Percentiles rank a stretch among this genome's conserved stretches.
Evolutionary conservation across 305 asterid genomes (phyloP).

Genomic region (Fraxinus platypoda): DNA sequence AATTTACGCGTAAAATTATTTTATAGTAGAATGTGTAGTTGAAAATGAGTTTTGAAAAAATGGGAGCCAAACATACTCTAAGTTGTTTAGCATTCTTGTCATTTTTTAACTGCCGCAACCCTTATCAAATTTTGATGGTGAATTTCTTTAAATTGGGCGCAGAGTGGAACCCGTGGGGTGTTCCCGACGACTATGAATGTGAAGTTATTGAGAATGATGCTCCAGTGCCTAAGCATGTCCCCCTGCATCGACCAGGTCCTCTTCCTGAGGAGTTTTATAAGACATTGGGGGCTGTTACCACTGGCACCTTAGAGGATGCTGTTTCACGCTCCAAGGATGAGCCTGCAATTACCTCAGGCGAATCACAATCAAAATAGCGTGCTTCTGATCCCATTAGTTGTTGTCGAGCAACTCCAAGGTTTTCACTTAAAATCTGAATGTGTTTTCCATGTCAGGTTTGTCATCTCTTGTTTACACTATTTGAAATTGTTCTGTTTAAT

Average conservation of each 20-base stretch:
- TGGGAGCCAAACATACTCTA: no score
- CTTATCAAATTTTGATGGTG: conserved; percentile 3
- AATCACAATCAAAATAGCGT: conserved; percentile 47
- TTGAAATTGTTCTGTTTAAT: not conserved
- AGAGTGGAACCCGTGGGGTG: conserved; percentile 98
- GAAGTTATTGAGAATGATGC: conserved; percentile 93
- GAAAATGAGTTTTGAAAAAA: no score
- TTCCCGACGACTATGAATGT: conserved; percentile 90
- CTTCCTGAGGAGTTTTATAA: conserved; percentile 90
- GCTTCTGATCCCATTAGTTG: not conserved
- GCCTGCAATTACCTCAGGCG: conserved; percentile 54
- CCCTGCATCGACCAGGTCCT: conserved; percentile 97
- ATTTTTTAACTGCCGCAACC: not conserved
- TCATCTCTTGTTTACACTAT: conserved; percentile 20
- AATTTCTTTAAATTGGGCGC: conserved; percentile 24
- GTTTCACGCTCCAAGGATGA: conserved; percentile 42
- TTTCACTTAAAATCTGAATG: not conserved
- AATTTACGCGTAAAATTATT: no score
- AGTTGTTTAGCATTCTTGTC: not conserved
- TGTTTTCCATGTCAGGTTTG: conserved; percentile 8
- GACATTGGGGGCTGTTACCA: conserved; percentile 56
- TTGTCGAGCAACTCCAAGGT: not conserved
- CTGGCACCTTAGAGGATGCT: conserved; percentile 59
- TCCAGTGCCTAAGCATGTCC: conserved; percentile 91
- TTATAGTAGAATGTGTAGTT: no score